Evolutionary conservation across 1,284 basidiomycete genomes (phyloP), one percentile per base, ranked within the genome.

Genomic region (Malassezia sympodialis): DNA sequence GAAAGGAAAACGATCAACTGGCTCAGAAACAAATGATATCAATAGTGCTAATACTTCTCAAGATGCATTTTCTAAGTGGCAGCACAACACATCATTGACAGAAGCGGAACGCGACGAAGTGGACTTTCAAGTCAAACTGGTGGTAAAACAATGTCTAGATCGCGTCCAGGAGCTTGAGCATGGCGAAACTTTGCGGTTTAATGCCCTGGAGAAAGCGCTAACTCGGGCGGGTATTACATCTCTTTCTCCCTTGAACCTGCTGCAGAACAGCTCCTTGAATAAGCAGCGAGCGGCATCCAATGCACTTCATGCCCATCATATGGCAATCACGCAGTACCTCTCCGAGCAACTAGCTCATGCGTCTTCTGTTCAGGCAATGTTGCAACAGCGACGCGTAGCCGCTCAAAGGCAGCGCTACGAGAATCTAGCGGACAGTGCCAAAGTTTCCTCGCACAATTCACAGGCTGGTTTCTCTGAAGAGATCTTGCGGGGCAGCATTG

Each of bases 41-140:
- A 5, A 14, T 0, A 10, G 24, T 2, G n/a, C 45, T 8, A 8
- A 27, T 11, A 2, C 45, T 3, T 15, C 14, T 0, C 15, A 17
- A 6, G 50, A 49, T 35, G 57, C 60, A 0, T 69, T 70, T 43
- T 56, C 63, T 26, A 65, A 63, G 44, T 68, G 66, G 66, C 66
- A 61, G 39, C 46, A 81, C 12, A 81, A 82, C 53, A 79, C 53
- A 2, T 79, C 84, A 68, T 79, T 93, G 14, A 83, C 82, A 23
- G 88, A 91, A 66, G 82, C 86, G 59, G 88, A 93, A 73, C 79
- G 89, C 49, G 88, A 91, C 76, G 86, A 90, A 75, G 86, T 93
- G 58, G 90, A 93, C 78, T 78, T 89, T 60, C 87, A 90, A 72
- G 84, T 88, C 26, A 83, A 85, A 59, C 80, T 88, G 56, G 84